These are phyloP conservation scores for Ophiostoma fasciatum DNA, from an alignment of 2,329 filamentous ascomycete genomes.

Conservation along the genomic window DNA sequence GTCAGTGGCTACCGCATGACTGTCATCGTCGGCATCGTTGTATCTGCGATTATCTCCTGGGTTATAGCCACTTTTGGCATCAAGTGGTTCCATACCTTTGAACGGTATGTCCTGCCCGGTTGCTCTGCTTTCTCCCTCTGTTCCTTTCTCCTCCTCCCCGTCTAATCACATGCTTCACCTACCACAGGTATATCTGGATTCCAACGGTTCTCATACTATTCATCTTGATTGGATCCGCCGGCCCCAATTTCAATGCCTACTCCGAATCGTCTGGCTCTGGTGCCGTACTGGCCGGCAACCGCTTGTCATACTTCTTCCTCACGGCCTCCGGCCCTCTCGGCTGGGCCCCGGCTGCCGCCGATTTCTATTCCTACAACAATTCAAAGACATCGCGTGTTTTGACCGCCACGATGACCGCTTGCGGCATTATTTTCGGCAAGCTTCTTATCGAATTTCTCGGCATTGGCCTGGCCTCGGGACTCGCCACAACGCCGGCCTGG, in stretches of 20 bases:
- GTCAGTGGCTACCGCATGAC: constrained; percentile 43
- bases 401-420: constrained; percentile 40
- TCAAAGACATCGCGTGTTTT: constrained; percentile 15
- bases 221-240: constrained; percentile 46
- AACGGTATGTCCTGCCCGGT: constrained; percentile 52
- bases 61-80: constrained; percentile 53
- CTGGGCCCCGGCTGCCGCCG: constrained; percentile 47
- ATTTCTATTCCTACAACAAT: constrained; percentile 46
- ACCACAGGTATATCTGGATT: constrained; percentile 52
- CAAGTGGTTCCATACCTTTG: constrained; percentile 51
- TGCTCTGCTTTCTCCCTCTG: too few species aligned
- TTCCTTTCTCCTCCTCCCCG: too few species aligned
- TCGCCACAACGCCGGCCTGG: constrained; percentile 37
- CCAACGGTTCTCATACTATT: constrained; percentile 46
- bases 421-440: constrained; percentile 42
- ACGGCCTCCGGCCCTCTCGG: constrained; percentile 50
- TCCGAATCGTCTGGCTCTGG: constrained; percentile 34
- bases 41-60: constrained; percentile 48
- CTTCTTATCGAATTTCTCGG: constrained; percentile 46
- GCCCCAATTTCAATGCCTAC: constrained; percentile 40
- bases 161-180: too few species aligned
- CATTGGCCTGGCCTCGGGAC: constrained; percentile 45
- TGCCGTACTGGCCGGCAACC: constrained; percentile 37
- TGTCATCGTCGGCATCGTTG: constrained; percentile 51
- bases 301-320: constrained; percentile 55